These are phyloP conservation scores for Nakazawaea siamensis DNA, from an alignment of 805 yeast genomes.

Conservation along the genomic window DNA sequence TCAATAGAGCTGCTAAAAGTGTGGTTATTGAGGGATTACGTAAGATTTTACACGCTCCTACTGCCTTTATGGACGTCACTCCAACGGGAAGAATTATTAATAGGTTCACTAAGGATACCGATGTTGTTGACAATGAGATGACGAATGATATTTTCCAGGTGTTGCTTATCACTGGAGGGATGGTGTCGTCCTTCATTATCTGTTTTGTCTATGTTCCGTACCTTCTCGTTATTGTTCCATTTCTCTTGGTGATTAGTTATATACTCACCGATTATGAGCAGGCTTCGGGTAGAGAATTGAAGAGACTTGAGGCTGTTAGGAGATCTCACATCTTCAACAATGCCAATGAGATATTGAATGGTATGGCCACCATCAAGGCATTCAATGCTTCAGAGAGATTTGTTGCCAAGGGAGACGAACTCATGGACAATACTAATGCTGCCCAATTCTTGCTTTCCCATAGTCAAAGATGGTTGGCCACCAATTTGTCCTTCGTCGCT, in stretches of 20 bases:
- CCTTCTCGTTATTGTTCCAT: slow-evolving; percentile 59
- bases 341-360: slow-evolving; percentile 62
- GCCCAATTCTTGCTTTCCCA: slow-evolving; percentile 56
- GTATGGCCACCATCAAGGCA: slow-evolving; percentile 58
- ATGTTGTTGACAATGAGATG: slow-evolving; percentile 70
- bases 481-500: slow-evolving; percentile 50
- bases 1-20: slow-evolving; percentile 39
- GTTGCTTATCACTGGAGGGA: slow-evolving; percentile 39
- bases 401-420: slow-evolving; percentile 31
- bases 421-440: slow-evolving; percentile 60
- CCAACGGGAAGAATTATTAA: slow-evolving; percentile 83
- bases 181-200: slow-evolving; percentile 54
- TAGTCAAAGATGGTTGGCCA: slow-evolving; percentile 65
- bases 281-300: slow-evolving; percentile 66
- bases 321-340: slow-evolving; percentile 64
- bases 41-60: slow-evolving; percentile 64
- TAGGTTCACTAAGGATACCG: slow-evolving; percentile 82
- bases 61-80: slow-evolving; percentile 75
- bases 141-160: slow-evolving; percentile 61
- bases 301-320: slow-evolving; percentile 64
- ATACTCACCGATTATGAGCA: slow-evolving; percentile 48
- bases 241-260: slow-evolving; percentile 34
- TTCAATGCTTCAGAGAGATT: slow-evolving; percentile 41
- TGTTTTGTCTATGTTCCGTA: slow-evolving; percentile 67
- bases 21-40: slow-evolving; percentile 55